Evolutionary conservation across 306 rosid genomes (phyloP), one percentile per base, ranked within the genome.

Genomic region (Fragaria vesca): DNA sequence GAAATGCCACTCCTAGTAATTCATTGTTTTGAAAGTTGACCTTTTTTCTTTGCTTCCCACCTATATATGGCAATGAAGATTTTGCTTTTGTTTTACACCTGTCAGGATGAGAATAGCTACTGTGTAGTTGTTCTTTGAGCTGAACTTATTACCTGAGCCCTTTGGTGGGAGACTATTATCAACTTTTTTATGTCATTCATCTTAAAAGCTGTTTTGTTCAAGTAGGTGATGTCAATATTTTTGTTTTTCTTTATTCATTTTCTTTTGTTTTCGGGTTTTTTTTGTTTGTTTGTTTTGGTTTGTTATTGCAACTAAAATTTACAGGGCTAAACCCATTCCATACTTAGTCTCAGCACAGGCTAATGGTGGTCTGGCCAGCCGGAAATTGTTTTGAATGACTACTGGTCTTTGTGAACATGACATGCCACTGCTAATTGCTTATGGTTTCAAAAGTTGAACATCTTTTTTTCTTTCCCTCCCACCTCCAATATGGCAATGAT

Each of bases 51-150:
- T 36, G 24, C 72, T 17, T 12, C 80, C 28, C 30, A 21, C 65
- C 57, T 26, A 10, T 51, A 66, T 8, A 17, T 67, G 58, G 75
- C 68, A 18, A 12, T 68, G 74, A 54, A 26, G 58, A 52, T 40
- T 38, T 38, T 76, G 52, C 75, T 54, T 8, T 75, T 75, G 13
- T 24, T 46, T 40, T 68, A 68, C 80, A 67, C 69, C 58, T 54
- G 58, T 77, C 80, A 54, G 55, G 66, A 52, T 54, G 69, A 77
- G 80, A 77, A 69, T 71, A 54, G 55, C 80, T 68, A 52, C 58
- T 54, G 8, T 67, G 20, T 12, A 54, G 68, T 76, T 76, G 65
- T 76, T 54, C 58, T 18, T 67, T 77, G 80, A 68, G 58, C 21
- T 12, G 68, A 77, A 5, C 20, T 38, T 54, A 36, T 5, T 12